phyloP scores from a whole-genome alignment of 495 filamentous ascomycete genomes.

The Penicillium parvum region DNA sequence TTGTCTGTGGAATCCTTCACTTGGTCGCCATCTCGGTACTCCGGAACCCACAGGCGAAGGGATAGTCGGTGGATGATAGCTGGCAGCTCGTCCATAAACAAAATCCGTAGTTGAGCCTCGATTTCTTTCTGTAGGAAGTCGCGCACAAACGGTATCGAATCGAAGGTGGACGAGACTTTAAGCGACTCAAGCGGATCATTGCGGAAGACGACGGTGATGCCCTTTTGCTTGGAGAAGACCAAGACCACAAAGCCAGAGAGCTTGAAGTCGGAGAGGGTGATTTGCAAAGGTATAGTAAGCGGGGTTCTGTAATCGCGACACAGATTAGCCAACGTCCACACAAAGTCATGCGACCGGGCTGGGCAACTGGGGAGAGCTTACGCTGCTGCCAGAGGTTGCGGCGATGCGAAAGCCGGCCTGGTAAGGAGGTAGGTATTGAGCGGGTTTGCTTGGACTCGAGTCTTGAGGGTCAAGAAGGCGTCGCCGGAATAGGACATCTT shows the following conservation, averaged over 20 bases:
- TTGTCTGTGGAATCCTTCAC: conserved; percentile 30
- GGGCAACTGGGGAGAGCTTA: conserved; percentile 33
- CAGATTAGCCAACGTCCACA: conserved; percentile 13
- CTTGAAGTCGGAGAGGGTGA: conserved; percentile 93
- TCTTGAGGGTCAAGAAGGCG: conserved; percentile 89
- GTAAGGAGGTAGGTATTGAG: conserved; percentile 92
- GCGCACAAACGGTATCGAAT: conserved; percentile 96
- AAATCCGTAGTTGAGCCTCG: conserved; percentile 81
- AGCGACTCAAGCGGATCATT: conserved; percentile 97
- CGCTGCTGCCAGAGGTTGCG: conserved; percentile 85
- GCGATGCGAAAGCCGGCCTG: conserved; percentile 86
- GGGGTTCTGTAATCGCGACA: conserved; percentile 48
- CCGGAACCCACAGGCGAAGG: conserved; percentile 81
- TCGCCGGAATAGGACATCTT: conserved; percentile 98
- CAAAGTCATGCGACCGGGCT: neutral
- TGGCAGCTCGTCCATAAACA: conserved; percentile 97
- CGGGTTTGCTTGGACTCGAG: conserved; percentile 94
- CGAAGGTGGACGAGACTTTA: conserved; percentile 97
- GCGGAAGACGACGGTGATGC: conserved; percentile 90
- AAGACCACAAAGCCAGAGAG: conserved; percentile 97
- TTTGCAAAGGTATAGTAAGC: conserved; percentile 92
- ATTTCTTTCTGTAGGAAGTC: conserved; percentile 97
- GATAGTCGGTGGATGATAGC: conserved; percentile 94
- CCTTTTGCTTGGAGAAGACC: conserved; percentile 96
- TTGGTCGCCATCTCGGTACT: conserved; percentile 66